Conservation (phyloP, 768 basidiomycete genomes). For the Lactarius pseudohatsudake region DNA sequence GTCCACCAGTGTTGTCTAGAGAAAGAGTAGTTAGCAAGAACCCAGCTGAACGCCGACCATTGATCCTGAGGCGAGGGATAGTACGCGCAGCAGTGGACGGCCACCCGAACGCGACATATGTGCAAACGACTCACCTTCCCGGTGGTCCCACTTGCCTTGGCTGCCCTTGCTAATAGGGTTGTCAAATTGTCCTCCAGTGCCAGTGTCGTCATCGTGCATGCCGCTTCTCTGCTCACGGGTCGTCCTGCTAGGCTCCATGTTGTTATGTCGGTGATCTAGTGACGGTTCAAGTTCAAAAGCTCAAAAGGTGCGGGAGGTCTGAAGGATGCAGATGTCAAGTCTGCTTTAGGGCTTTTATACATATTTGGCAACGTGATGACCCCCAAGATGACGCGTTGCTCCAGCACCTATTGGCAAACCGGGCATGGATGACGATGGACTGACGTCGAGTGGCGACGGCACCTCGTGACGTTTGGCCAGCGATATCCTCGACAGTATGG, state of each 20-base stretch:
- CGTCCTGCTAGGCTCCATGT: conserved; percentile 8
- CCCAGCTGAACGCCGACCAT: background rate
- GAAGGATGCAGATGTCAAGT: background rate
- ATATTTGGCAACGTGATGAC: background rate
- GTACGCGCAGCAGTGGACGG: background rate
- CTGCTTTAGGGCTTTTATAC: conserved; percentile 7
- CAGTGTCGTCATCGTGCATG: background rate
- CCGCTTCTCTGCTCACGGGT: conserved; percentile 10
- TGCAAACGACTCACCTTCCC: background rate
- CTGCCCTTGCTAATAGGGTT: background rate
- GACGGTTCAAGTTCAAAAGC: background rate
- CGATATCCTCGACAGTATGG: too few species aligned
- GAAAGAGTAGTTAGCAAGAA: background rate
- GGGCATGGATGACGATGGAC: background rate
- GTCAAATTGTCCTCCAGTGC: conserved; percentile 2
- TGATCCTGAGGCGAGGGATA: background rate
- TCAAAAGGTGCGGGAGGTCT: background rate
- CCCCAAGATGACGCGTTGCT: background rate
- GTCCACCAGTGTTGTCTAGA: background rate
- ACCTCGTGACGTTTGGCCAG: too few species aligned
- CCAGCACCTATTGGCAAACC: background rate
- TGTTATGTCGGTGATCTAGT: background rate
- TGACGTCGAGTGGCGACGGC: conserved; percentile 16
- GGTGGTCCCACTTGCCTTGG: conserved; percentile 19
- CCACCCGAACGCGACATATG: background rate